Evolutionary conservation across 2,329 filamentous ascomycete genomes (phyloP).

Genomic region (Hymenoscyphus albidus): DNA sequence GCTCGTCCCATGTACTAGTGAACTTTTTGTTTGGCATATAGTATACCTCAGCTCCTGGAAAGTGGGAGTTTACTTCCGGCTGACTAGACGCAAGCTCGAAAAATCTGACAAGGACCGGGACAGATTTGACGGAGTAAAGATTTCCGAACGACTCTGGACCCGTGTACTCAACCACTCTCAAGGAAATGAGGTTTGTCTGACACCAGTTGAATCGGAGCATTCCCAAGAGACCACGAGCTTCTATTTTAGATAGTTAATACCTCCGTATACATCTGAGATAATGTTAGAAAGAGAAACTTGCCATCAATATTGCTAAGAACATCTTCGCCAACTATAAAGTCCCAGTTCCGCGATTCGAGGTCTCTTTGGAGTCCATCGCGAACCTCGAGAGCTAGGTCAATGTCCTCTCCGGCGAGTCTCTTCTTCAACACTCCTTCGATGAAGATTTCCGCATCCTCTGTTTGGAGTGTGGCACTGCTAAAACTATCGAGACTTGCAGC

Average conservation of each 20-base stretch:
- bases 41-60: slow-evolving; percentile 26
- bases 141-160: slow-evolving; percentile 15
- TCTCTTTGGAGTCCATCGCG: background rate
- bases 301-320: background rate
- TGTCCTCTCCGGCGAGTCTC: background rate
- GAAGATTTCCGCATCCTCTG: background rate
- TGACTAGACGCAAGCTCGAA: background rate
- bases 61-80: slow-evolving; percentile 10
- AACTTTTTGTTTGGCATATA: slow-evolving; percentile 28
- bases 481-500: background rate
- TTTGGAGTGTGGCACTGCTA: background rate
- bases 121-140: slow-evolving; percentile 17
- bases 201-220: slow-evolving; percentile 10
- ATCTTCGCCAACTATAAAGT: background rate
- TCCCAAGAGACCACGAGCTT: background rate
- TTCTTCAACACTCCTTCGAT: background rate
- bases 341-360: background rate
- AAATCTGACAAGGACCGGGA: background rate
- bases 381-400: background rate
- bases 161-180: slow-evolving; percentile 30
- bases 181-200: slow-evolving; percentile 17
- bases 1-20: slow-evolving; percentile 30
- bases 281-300: background rate
- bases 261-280: background rate
- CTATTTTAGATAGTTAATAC: background rate